A percentile compares a stretch with the other conserved stretches of the same genome.
Evolutionary conservation across 2,329 filamentous ascomycete genomes (phyloP).

Genomic region (Raffaelea ambrosiae): DNA sequence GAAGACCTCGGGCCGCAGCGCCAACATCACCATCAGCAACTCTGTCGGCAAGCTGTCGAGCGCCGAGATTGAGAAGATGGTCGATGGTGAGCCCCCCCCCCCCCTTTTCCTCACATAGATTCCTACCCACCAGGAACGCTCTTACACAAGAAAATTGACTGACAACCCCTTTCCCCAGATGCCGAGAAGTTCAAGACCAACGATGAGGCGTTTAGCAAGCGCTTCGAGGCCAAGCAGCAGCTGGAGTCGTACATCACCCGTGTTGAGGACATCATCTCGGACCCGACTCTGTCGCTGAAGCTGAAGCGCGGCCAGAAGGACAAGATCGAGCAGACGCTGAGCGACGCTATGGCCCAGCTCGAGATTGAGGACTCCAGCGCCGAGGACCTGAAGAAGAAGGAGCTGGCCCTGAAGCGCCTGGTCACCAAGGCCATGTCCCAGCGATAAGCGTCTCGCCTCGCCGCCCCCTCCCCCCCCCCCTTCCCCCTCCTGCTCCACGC

Average conservation of each 20-base stretch:
- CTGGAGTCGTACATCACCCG: conserved; percentile 98
- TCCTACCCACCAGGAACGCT: too few species aligned
- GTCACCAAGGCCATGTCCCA: conserved; percentile 98
- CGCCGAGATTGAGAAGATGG: conserved; percentile 95
- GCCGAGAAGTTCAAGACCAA: conserved; percentile 98
- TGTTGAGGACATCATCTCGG: conserved; percentile 97
- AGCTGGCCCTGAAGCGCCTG: conserved; percentile 92
- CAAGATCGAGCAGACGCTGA: conserved; percentile 96
- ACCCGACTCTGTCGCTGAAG: conserved; percentile 92
- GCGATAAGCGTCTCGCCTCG: conserved; percentile 48
- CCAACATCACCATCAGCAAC: conserved; percentile 99
- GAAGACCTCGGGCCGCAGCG: conserved; percentile 94
- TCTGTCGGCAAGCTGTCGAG: conserved; percentile 97
- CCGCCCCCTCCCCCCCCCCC: too few species aligned
- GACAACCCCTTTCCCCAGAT: conserved; percentile 50
- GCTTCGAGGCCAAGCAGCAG: conserved; percentile 97
- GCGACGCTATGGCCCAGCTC: conserved; percentile 94
- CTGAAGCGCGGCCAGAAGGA: conserved; percentile 99
- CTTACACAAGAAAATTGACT: too few species aligned
- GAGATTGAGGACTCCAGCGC: conserved; percentile 87
- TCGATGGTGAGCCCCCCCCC: conserved; percentile 54
- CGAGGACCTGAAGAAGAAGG: conserved; percentile 99
- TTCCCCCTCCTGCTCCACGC: too few species aligned
- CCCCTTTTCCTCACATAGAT: neutral
- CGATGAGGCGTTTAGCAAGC: conserved; percentile 99